Evolutionary conservation across 1,139 yeast genomes (phyloP).

Genomic region (Debaryomyces psychrophilus): DNA sequence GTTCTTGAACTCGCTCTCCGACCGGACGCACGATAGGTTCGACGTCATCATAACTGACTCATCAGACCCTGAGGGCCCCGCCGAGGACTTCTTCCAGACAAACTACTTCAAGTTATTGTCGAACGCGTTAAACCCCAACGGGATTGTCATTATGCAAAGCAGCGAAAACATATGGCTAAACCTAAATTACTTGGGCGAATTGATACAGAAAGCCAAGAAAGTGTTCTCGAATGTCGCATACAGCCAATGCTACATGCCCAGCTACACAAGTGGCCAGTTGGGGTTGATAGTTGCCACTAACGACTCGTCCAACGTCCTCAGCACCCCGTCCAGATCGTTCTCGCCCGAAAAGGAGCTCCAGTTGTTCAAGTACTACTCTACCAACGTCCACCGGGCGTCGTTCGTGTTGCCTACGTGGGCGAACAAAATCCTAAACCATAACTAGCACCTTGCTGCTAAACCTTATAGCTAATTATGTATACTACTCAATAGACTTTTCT

Average conservation of each 20-base stretch:
- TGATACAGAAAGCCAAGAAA: conserved; percentile 59
- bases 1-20: conserved; percentile 54
- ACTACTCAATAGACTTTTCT: neutral
- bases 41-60: conserved; percentile 95
- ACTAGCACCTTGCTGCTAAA: neutral
- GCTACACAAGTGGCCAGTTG: conserved; percentile 94
- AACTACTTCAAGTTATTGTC: conserved; percentile 74
- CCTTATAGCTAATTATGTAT: conserved; percentile 2
- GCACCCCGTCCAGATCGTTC: conserved; percentile 54
- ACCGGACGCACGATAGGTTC: conserved; percentile 38
- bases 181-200: conserved; percentile 61
- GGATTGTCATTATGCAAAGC: conserved; percentile 89
- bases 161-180: conserved; percentile 93
- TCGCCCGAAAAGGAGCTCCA: conserved; percentile 50
- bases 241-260: conserved; percentile 88
- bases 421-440: conserved; percentile 26
- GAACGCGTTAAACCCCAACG: conserved; percentile 69
- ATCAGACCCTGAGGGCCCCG: conserved; percentile 98
- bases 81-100: conserved; percentile 86
- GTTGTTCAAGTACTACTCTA: conserved; percentile 72
- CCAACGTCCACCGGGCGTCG: conserved; percentile 71
- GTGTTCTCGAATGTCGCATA: conserved; percentile 85
- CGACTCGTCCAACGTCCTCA: conserved; percentile 52
- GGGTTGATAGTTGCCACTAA: conserved; percentile 85
- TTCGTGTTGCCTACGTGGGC: conserved; percentile 93